Conservation (phyloP, 495 filamentous ascomycete genomes). For the Platismatia glauca region DNA sequence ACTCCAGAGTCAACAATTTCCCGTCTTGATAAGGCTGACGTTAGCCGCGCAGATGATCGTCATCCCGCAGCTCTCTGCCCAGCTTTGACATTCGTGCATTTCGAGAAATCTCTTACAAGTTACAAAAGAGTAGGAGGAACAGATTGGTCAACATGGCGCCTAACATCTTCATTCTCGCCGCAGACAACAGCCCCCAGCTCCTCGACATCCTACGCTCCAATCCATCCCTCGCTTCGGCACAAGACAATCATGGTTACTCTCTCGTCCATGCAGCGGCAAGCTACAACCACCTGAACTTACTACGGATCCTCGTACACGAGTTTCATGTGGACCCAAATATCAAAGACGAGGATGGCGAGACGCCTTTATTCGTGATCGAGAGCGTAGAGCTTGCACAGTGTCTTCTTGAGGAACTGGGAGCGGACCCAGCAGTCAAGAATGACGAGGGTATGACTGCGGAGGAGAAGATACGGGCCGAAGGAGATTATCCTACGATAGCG, state of each 20-base stretch:
- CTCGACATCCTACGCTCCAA: slow-evolving; percentile 58
- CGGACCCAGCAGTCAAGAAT: slow-evolving; percentile 53
- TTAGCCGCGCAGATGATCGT: neutral
- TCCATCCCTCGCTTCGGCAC: slow-evolving; percentile 54
- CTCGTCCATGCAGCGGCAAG: slow-evolving; percentile 86
- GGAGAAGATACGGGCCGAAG: slow-evolving; percentile 63
- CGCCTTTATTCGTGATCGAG: slow-evolving; percentile 80
- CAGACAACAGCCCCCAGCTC: slow-evolving; percentile 59
- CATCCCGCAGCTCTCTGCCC: slow-evolving; percentile 13
- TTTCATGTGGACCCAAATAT: slow-evolving; percentile 72
- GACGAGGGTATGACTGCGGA: slow-evolving; percentile 59
- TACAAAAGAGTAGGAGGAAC: too few species aligned
- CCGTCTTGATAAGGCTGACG: neutral
- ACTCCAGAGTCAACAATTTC: neutral
- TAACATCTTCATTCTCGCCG: slow-evolving; percentile 71
- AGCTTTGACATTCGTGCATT: neutral
- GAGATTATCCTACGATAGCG: slow-evolving; percentile 57
- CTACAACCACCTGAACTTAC: slow-evolving; percentile 75
- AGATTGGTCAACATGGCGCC: slow-evolving; percentile 39
- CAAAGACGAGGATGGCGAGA: slow-evolving; percentile 81
- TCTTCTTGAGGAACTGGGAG: slow-evolving; percentile 71
- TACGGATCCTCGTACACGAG: slow-evolving; percentile 66
- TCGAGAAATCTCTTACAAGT: neutral
- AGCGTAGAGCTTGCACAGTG: slow-evolving; percentile 62
- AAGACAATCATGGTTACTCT: slow-evolving; percentile 83